Conservation (phyloP, 1,139 yeast genomes). For the Sugiyamaella castrensis region DNA sequence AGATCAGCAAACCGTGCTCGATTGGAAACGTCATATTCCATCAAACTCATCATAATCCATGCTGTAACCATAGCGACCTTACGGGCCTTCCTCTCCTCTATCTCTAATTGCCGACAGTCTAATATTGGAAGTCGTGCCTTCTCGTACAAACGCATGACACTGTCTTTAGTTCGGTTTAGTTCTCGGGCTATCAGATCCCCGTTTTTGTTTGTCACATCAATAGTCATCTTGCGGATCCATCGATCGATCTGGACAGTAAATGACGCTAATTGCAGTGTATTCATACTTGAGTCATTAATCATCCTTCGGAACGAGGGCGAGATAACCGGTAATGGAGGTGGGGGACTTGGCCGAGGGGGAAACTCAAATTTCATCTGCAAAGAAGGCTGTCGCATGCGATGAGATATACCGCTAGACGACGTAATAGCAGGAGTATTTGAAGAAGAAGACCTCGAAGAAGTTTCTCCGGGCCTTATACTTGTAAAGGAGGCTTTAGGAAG, state of each 20-base stretch:
- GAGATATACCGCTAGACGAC: not conserved
- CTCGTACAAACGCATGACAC: constrained; percentile 26
- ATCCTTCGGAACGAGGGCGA: constrained; percentile 22
- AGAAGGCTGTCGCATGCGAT: constrained; percentile 12
- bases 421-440: not conserved
- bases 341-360: constrained; percentile 9
- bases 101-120: not conserved
- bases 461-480: not conserved
- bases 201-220: not conserved
- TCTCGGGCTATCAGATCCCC: constrained; percentile 11
- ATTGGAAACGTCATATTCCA: constrained; percentile 3
- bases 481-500: constrained; percentile 7
- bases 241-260: constrained; percentile 29
- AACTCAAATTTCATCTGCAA: constrained; percentile 16
- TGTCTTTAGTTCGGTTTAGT: constrained; percentile 25
- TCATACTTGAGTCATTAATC: constrained; percentile 31
- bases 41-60: constrained; percentile 13
- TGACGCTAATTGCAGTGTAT: constrained; percentile 35
- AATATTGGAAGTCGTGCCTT: constrained; percentile 17
- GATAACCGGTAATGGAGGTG: constrained; percentile 12
- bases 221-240: constrained; percentile 16
- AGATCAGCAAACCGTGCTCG: constrained; percentile 17
- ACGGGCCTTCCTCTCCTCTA: constrained; percentile 5
- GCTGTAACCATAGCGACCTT: constrained; percentile 7
- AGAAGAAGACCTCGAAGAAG: constrained; percentile 1